Evolutionary conservation across 2,329 filamentous ascomycete species (phyloP).

Genomic region (Penicillium italicum): DNA sequence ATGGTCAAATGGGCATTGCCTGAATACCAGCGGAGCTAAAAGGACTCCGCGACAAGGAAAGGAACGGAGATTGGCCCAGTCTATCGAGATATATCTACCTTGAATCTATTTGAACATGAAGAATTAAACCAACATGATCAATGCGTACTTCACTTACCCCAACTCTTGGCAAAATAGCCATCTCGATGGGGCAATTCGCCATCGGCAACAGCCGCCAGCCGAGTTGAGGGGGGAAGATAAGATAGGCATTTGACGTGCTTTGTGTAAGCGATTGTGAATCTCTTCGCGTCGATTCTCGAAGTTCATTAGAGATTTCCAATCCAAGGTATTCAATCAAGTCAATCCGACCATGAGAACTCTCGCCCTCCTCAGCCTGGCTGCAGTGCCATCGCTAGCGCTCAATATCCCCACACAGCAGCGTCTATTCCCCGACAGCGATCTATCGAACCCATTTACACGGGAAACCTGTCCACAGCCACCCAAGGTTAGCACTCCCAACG

Average conservation of each 20-base stretch:
- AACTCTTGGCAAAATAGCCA: conserved; percentile 15
- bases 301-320: neutral
- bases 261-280: neutral
- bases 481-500: conserved; percentile 26
- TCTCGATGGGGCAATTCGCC: conserved; percentile 13
- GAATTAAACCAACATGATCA: neutral
- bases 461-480: conserved; percentile 32
- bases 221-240: conserved; percentile 21
- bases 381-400: conserved; percentile 21
- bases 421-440: conserved; percentile 16
- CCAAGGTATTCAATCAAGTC: neutral
- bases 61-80: neutral
- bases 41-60: neutral
- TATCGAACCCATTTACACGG: conserved; percentile 5
- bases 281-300: neutral
- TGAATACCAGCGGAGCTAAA: too few relatives aligned
- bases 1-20: too few relatives aligned
- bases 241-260: conserved; percentile 11
- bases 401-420: conserved; percentile 27
- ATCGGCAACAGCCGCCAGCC: conserved; percentile 17
- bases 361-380: conserved; percentile 16
- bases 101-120: neutral
- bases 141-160: conserved; percentile 9
- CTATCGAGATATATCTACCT: neutral
- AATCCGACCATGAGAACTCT: conserved; percentile 16